Evolutionary conservation across 495 filamentous ascomycete species (phyloP).

Genomic region (Penicillium maclennaniae): DNA sequence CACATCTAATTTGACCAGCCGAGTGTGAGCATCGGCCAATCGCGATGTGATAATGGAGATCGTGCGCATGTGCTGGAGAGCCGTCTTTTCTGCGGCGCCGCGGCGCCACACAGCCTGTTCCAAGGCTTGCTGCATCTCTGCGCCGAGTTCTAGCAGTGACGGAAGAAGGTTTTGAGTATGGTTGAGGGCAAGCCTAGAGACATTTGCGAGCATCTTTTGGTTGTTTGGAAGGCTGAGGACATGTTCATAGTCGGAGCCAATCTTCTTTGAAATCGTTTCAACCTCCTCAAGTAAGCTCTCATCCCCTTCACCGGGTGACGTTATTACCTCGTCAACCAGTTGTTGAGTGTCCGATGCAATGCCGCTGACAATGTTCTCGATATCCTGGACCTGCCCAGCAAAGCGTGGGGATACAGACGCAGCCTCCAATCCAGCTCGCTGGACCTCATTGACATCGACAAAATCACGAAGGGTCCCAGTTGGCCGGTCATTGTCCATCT

Average conservation of each 20-base stretch:
- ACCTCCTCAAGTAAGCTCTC: constrained; percentile 75
- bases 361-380: constrained; percentile 49
- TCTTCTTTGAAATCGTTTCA: constrained; percentile 76
- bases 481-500: constrained; percentile 29
- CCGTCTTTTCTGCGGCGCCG: constrained; percentile 53
- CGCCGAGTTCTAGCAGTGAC: constrained; percentile 61
- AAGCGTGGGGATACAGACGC: constrained; percentile 49
- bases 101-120: constrained; percentile 62
- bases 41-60: constrained; percentile 74
- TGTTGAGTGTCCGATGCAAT: constrained; percentile 52
- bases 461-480: constrained; percentile 64
- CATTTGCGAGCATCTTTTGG: constrained; percentile 68
- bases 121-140: constrained; percentile 72
- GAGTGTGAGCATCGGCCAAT: constrained; percentile 63
- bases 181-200: constrained; percentile 78
- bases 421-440: constrained; percentile 55
- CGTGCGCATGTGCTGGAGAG: constrained; percentile 68
- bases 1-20: constrained; percentile 67
- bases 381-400: constrained; percentile 45
- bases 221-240: constrained; percentile 64
- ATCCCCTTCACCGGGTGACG: constrained; percentile 39
- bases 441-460: constrained; percentile 62
- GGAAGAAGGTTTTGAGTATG: constrained; percentile 89
- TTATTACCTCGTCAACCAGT: constrained; percentile 38
- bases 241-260: constrained; percentile 81